Base-by-base conservation (phyloP, 2,329 filamentous ascomycete genomes). In the Didymella exigua region DNA sequence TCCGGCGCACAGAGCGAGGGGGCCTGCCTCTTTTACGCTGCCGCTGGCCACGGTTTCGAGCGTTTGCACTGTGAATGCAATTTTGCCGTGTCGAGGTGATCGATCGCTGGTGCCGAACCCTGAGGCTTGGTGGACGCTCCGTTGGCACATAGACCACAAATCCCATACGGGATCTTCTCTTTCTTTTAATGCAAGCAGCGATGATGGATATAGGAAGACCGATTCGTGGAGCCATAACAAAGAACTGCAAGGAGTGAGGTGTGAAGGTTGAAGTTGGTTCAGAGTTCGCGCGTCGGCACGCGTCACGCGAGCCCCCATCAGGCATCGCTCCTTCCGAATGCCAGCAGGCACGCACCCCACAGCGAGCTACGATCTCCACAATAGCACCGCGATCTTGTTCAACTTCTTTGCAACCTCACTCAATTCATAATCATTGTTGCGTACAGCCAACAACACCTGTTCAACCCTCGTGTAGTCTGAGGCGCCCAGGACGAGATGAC, bases 271-370 rank as follows among this genome's bases (percentile, higher is more conserved):
- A 49, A 46, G 52, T 55, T 42, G 34, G 27, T 41, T 45, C 45
- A 46, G 38, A 46, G 49, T 46, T 52, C 42, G 41, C 40, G 19
- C 34, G 46, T 45, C 40, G 52, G 24, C 47, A 47, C 36, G 42
- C 53, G 34, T 49, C 42, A 43, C 34, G 42, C 53, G 47, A 51
- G 21, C n/a, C 53, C 30, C 30, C 26, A 33, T 56, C 48, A 56
- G 43, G 53, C 53, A 44, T 51, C 47, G 53, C 26, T 52, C 37
- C 27, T 24, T 44, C 19, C 18, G 9, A 27, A 51, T 51, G 47
- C 42, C 42, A 47, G 41, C 37, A 24, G 24, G n/a, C 40, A 41
- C 31, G 42, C 30, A 43, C 47, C 47, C 53, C 53, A 51, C 48
- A 50, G 13, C 18, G 26, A 50, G 34, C 29, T 50, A 47, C 7